Evolutionary conservation across 2,329 filamentous ascomycete genomes (phyloP).

Genomic region (Paraconiothyrium sp.): DNA sequence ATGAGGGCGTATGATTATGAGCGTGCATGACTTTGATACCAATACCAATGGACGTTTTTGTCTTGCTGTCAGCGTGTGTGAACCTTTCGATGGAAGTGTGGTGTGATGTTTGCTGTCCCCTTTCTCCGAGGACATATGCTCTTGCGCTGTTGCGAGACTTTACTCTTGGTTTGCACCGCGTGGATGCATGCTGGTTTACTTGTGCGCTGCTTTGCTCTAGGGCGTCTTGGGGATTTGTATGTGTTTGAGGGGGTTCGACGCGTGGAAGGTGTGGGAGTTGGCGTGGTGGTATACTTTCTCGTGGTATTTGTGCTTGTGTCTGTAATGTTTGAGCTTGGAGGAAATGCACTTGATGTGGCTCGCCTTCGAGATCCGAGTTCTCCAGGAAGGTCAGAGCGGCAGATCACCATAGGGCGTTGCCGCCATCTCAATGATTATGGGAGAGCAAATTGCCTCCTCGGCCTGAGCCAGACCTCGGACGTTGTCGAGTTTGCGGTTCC

Average conservation of each 20-base stretch:
- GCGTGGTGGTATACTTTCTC: neutral
- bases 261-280: neutral
- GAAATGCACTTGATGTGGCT: no score
- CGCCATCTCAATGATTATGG: no score
- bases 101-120: neutral
- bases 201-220: neutral
- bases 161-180: neutral
- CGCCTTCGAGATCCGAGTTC: neutral
- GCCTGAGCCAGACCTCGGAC: no score
- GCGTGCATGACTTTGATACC: conserved; percentile 24
- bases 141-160: neutral
- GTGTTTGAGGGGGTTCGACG: neutral
- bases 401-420: no score
- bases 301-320: neutral
- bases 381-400: neutral
- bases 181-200: neutral
- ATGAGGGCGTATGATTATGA: conserved; percentile 7
- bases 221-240: neutral
- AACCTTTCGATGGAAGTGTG: neutral
- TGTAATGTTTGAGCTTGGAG: no score
- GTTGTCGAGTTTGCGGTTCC: neutral
- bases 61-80: neutral
- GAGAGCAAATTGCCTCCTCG: no score
- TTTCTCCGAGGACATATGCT: neutral
- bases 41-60: neutral